Conservation (phyloP, 2,329 filamentous ascomycete genomes). For the Aspergillus sp. region DNA sequence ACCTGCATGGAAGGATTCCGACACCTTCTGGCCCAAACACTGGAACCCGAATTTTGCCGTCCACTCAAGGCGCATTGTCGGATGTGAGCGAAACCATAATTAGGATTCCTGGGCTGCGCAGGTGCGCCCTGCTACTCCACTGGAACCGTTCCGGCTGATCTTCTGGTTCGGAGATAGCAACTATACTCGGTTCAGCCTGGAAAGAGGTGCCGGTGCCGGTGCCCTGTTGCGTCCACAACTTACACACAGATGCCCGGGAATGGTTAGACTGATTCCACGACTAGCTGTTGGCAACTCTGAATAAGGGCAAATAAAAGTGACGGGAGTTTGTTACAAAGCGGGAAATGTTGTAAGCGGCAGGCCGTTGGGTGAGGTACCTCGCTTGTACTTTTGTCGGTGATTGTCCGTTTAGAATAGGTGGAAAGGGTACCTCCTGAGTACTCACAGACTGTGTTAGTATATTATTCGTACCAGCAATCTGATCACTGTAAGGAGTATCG, state of each 20-base stretch:
- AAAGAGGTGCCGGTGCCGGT: no score
- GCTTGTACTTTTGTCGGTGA: not conserved
- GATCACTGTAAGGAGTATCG: not conserved
- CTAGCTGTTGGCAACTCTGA: not conserved
- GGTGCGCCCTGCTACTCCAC: not conserved
- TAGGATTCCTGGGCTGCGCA: not conserved
- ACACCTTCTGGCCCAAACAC: not conserved
- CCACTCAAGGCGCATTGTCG: not conserved
- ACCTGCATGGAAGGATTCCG: not conserved
- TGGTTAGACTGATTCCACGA: not conserved
- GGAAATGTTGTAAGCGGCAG: not conserved
- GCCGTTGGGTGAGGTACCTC: not conserved
- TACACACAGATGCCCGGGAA: not conserved
- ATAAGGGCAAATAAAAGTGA: not conserved
- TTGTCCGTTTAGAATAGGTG: not conserved
- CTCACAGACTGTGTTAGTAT: not conserved
- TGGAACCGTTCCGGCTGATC: slow-evolving; percentile 1
- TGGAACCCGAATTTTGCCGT: slow-evolving; percentile 2
- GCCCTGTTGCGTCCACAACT: no score
- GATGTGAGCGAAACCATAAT: slow-evolving; percentile 1
- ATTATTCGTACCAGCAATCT: no score
- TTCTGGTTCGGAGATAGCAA: not conserved
- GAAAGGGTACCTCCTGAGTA: not conserved
- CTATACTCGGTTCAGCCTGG: not conserved
- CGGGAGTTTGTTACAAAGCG: slow-evolving; percentile 2